Evolutionary conservation across 441 rosid genomes (phyloP), one percentile per base, ranked within the genome.

Genomic region (Lepidium campestre): DNA sequence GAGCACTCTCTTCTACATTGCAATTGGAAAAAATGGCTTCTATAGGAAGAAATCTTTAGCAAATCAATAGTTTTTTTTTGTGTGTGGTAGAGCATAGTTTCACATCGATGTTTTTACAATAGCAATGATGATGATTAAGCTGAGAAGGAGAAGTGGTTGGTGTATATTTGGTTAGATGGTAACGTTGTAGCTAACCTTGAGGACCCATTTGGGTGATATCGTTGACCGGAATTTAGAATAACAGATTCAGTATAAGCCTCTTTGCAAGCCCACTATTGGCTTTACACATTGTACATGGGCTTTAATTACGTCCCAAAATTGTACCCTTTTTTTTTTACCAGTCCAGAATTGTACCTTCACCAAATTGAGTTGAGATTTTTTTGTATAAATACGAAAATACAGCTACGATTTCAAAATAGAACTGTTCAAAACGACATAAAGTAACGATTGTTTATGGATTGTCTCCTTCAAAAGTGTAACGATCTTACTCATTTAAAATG

Each of bases 81-180:
- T 29, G 46, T 31, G 20, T n/a, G 42, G 59, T 52, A 52, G 50
- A 53, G 61, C 22, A 10, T 52, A 53, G 60, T 44, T 27, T 29
- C 48, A 37, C 11, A 63, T 49, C 39, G 39, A 14, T 15, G 18
- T 17, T 41, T 48, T 48, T 3, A 1, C 22, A 35, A 15, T 62
- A 49, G 25, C n/a, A 50, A 10, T 42, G 64, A 8, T 29, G 52
- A 15, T 37, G 69, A 39, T 39, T 52, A 64, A 29, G 60, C 12
- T 29, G 13, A 35, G 29, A 37, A 19, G 32, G 29, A n/a, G 31
- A n/a, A 54, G 44, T 37, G 44, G 34, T 41, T 65, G 54, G 18
- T 34, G 22, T 42, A 44, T 42, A 44, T 66, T 55, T 66, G 45
- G 62, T 55, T 20, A 66, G 62, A 52, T 52, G 49, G 17, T 59